A percentile compares a stretch with the other conserved stretches of the same genome.
Evolutionary conservation across 1,139 yeast genomes (phyloP).

Genomic region (Suhomyces anneliseae): DNA sequence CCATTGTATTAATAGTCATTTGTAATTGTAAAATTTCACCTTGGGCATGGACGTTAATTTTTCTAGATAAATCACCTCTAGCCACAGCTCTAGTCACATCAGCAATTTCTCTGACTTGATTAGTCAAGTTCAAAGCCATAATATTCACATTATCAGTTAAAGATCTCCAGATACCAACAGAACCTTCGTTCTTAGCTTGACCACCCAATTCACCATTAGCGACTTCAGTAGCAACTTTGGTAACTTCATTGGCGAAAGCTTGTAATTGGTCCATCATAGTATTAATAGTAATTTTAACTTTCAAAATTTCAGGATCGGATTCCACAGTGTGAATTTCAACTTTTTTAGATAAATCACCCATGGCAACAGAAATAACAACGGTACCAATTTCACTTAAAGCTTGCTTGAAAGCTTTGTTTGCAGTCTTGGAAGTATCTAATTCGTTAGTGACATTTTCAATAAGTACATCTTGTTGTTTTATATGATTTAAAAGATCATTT

Average conservation of each 20-base stretch:
- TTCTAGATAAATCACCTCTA: conserved; percentile 72
- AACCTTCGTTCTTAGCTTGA: conserved; percentile 79
- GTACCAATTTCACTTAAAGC: conserved; percentile 79
- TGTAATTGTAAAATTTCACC: conserved; percentile 79
- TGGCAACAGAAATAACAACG: conserved; percentile 79
- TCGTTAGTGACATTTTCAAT: conserved; percentile 35
- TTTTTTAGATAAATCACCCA: conserved; percentile 80
- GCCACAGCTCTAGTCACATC: conserved; percentile 87
- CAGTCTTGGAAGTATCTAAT: conserved; percentile 56
- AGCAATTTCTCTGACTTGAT: conserved; percentile 82
- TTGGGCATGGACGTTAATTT: conserved; percentile 80
- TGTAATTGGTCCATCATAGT: conserved; percentile 88
- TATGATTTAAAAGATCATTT: conserved; percentile 30
- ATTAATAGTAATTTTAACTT: conserved; percentile 78
- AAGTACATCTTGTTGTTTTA: conserved; percentile 33
- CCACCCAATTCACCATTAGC: conserved; percentile 90
- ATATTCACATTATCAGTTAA: conserved; percentile 82
- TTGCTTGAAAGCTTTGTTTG: conserved; percentile 74
- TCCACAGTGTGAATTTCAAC: conserved; percentile 72
- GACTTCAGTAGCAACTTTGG: conserved; percentile 84
- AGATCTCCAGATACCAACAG: conserved; percentile 85
- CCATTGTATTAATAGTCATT: conserved; percentile 82
- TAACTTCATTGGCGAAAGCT: conserved; percentile 78
- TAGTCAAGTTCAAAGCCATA: conserved; percentile 83
- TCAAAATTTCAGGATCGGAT: conserved; percentile 71